A percentile compares a stretch with the other conserved stretches of the same genome.
phyloP scores from a whole-genome alignment of 73 alveolate species.

The Paramecium caudatum region DNA sequence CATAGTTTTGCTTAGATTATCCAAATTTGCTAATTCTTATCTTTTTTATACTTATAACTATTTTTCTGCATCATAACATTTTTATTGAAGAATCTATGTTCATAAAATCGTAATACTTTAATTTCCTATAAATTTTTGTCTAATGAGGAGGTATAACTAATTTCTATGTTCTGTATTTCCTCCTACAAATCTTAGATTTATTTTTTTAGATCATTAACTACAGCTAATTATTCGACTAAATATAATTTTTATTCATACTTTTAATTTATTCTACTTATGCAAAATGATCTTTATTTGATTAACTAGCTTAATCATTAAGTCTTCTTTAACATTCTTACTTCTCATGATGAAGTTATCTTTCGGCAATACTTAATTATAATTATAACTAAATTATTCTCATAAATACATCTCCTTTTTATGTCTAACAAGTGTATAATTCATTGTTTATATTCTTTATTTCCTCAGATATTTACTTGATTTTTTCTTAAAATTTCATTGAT shows the following conservation, averaged over 20 bases:
- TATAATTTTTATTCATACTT: neutral
- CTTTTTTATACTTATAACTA: neutral
- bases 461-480: neutral
- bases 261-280: neutral
- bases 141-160: conserved; percentile 14
- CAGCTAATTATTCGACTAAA: conserved; percentile 2
- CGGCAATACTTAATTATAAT: conserved; percentile 21
- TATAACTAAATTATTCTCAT: neutral
- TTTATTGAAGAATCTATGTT: neutral
- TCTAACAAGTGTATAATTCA: neutral
- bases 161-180: conserved; percentile 28
- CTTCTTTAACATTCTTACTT: conserved; percentile 23
- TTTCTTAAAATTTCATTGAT: neutral
- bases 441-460: neutral
- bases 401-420: neutral
- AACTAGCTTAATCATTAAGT: neutral
- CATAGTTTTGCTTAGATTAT: conserved; percentile 17
- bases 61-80: neutral
- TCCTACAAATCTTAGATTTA: neutral
- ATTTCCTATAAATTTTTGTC: neutral
- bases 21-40: conserved; percentile 32
- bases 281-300: conserved; percentile 18
- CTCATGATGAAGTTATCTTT: neutral
- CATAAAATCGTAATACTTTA: neutral
- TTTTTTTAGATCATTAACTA: conserved; percentile 14